These are phyloP conservation scores for Penicillium hordei DNA, from an alignment of 2,329 filamentous ascomycete species.

Conservation along the genomic window DNA sequence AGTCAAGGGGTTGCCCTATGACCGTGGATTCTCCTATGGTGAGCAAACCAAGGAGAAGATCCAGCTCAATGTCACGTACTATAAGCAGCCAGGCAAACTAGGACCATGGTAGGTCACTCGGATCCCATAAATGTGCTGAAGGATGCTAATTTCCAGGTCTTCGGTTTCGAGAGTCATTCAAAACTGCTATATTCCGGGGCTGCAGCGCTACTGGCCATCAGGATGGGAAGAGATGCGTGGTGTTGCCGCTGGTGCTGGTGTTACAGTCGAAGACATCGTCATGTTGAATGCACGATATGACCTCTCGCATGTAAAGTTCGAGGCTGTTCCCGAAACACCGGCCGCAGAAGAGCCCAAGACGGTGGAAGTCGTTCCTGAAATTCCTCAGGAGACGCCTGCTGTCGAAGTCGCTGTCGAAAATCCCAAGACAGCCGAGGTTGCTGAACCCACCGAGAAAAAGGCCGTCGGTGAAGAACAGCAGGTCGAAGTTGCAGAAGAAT, in stretches of 20 bases:
- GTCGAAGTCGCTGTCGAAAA: conserved; percentile 3
- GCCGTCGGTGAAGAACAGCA: background rate
- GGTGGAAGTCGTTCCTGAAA: background rate
- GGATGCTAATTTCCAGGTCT: background rate
- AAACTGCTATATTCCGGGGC: background rate
- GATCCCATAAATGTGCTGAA: background rate
- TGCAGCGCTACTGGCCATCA: background rate
- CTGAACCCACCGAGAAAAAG: background rate
- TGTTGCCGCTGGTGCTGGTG: background rate
- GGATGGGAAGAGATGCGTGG: background rate
- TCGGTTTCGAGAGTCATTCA: background rate
- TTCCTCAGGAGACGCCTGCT: conserved; percentile 1
- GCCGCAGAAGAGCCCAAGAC: background rate
- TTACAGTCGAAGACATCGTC: background rate
- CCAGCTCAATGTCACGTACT: background rate
- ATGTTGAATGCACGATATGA: background rate
- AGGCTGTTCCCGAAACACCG: background rate
- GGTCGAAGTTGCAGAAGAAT: background rate
- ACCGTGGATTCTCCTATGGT: background rate
- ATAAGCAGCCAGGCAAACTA: background rate
- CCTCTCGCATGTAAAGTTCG: background rate
- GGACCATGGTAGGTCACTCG: background rate
- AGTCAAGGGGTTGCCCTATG: background rate
- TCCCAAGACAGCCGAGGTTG: background rate
- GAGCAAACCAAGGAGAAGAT: background rate